These are phyloP conservation scores for Fragaria ananassa DNA, from an alignment of 306 rosid species.

Conservation along the genomic window DNA sequence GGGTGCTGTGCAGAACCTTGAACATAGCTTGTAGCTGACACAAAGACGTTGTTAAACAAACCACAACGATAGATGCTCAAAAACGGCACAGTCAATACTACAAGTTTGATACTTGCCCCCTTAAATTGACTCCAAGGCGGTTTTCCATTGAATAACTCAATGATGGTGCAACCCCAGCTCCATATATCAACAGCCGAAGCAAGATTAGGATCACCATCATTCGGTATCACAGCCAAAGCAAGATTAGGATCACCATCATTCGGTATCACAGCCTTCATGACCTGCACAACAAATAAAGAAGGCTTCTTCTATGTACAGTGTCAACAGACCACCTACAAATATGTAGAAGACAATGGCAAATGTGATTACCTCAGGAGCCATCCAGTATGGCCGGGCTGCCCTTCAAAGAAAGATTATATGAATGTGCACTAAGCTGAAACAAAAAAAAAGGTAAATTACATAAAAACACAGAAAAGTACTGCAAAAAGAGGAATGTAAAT, in stretches of 20 bases:
- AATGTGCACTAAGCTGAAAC: no score
- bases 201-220: slow-evolving; percentile 50
- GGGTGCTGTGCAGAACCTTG: slow-evolving; percentile 75
- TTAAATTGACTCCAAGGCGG: slow-evolving; percentile 88
- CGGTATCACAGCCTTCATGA: slow-evolving; percentile 83
- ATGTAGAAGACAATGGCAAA: background rate
- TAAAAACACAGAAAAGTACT: no score
- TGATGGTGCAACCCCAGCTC: slow-evolving; percentile 94
- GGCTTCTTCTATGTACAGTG: background rate
- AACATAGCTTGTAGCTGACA: slow-evolving; percentile 94
- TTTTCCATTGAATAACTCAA: slow-evolving; percentile 85
- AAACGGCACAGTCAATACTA: background rate
- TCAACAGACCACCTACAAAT: slow-evolving; percentile 19
- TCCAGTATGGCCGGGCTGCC: no score
- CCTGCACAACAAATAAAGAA: slow-evolving; percentile 44
- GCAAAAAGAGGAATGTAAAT: no score
- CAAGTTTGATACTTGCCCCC: slow-evolving; percentile 56
- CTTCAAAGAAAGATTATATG: no score
- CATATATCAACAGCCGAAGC: slow-evolving; percentile 93
- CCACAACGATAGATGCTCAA: background rate
- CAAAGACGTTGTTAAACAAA: background rate
- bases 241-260: no score
- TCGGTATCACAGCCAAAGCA: no score
- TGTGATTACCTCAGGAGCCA: slow-evolving; percentile 69
- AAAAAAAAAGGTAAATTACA: no score